These are phyloP conservation scores for Bipolaris bicolor DNA, from an alignment of 2,329 filamentous ascomycete genomes.

Conservation along the genomic window DNA sequence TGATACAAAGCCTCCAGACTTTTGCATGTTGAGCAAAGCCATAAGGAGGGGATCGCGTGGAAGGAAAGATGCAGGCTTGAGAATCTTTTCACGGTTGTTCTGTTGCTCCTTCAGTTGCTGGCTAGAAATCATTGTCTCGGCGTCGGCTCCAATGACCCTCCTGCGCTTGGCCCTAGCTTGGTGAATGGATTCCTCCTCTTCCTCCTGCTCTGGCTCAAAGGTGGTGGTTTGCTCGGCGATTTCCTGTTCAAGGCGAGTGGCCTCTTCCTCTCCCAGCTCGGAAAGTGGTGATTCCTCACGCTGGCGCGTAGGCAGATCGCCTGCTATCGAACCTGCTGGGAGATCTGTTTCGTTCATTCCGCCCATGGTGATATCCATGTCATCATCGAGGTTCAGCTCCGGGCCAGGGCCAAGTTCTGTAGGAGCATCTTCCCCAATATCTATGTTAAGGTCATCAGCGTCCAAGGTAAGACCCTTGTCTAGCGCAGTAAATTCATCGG, in stretches of 20 bases:
- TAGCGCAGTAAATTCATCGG: conserved; percentile 53
- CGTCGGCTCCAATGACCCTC: conserved; percentile 82
- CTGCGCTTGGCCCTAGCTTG: conserved; percentile 78
- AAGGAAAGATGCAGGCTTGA: conserved; percentile 81
- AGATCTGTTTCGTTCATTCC: conserved; percentile 57
- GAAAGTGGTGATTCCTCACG: conserved; percentile 62
- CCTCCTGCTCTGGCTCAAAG: conserved; percentile 56
- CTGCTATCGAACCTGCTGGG: conserved; percentile 43
- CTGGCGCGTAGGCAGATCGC: conserved; percentile 55
- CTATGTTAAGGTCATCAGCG: conserved; percentile 59
- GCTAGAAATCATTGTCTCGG: conserved; percentile 76
- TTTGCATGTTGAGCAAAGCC: conserved; percentile 89
- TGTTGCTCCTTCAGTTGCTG: conserved; percentile 85
- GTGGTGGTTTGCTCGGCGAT: conserved; percentile 47
- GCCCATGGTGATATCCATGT: conserved; percentile 54
- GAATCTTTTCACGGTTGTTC: conserved; percentile 81
- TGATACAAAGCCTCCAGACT: conserved; percentile 85
- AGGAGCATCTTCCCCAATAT: conserved; percentile 43
- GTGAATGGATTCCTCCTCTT: conserved; percentile 61
- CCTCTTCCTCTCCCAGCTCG: conserved; percentile 57
- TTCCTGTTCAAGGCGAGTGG: conserved; percentile 70
- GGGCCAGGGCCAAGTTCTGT: conserved; percentile 34
- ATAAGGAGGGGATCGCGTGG: conserved; percentile 86
- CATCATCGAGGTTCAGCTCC: conserved; percentile 37
- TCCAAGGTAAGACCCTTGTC: conserved; percentile 59